A percentile compares a stretch with the other conserved stretches of the same genome.
phyloP scores from a whole-genome alignment of 768 basidiomycete species.

The Lactarius akahatsu region DNA sequence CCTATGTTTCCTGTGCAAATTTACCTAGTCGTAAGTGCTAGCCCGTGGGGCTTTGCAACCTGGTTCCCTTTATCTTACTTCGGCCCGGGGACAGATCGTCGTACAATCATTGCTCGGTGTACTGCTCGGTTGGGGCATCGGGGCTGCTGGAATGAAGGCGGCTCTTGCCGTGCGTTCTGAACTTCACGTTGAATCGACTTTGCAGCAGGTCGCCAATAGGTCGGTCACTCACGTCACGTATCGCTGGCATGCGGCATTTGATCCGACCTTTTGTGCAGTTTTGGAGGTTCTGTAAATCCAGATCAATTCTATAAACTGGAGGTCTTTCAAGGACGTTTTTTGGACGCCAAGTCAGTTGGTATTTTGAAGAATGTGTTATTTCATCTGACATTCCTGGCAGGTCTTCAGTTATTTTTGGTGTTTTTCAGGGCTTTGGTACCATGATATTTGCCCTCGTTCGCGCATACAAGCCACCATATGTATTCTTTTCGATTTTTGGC shows the following conservation, averaged over 20 bases:
- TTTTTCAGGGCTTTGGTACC: constrained; percentile 46
- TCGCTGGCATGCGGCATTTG: background rate
- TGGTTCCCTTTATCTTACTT: constrained; percentile 32
- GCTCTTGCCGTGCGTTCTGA: constrained; percentile 42
- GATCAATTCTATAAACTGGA: constrained; percentile 39
- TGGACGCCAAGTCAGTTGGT: constrained; percentile 41
- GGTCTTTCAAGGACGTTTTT: constrained; percentile 50
- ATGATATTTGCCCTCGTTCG: constrained; percentile 47
- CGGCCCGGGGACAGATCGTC: constrained; percentile 5
- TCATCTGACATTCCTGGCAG: constrained; percentile 30
- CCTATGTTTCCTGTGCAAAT: constrained; percentile 24
- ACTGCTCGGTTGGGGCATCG: constrained; percentile 54
- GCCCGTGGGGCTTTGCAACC: constrained; percentile 37
- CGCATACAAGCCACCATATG: constrained; percentile 47
- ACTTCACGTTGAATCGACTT: constrained; percentile 33
- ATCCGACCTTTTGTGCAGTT: constrained; percentile 27
- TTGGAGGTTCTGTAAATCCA: constrained; percentile 40
- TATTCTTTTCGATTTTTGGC: constrained; percentile 47
- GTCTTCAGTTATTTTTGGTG: constrained; percentile 47
- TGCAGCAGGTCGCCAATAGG: constrained; percentile 32
- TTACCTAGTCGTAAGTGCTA: constrained; percentile 7
- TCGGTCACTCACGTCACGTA: background rate
- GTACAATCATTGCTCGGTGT: constrained; percentile 39
- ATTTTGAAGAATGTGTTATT: constrained; percentile 1
- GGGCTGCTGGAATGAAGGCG: constrained; percentile 53